These are phyloP conservation scores for Linanthus parryae DNA, from an alignment of 148 eudicot genomes.

Conservation along the genomic window DNA sequence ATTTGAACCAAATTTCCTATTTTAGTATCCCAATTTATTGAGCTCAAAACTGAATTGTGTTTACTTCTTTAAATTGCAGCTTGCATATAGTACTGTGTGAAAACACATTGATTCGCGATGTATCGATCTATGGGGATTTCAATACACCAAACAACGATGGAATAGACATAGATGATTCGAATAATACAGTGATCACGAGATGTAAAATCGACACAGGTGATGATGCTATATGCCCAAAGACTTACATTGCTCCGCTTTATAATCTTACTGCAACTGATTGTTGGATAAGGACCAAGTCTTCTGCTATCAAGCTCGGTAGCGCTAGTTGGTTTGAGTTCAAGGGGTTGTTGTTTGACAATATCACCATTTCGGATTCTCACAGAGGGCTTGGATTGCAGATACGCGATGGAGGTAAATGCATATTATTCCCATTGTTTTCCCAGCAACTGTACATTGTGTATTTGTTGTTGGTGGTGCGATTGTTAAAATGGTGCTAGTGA, in stretches of 20 bases:
- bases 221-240: constrained; percentile 97
- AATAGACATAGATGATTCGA: constrained; percentile 87
- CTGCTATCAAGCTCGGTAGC: constrained; percentile 94
- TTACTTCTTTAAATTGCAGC: no score
- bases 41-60: no score
- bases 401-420: constrained; percentile 90
- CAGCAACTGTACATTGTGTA: no score
- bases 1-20: no score
- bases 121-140: constrained; percentile 79
- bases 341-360: constrained; percentile 72
- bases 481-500: no score
- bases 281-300: constrained; percentile 92
- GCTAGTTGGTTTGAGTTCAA: constrained; percentile 72
- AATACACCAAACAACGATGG: constrained; percentile 92
- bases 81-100: constrained; percentile 79
- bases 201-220: constrained; percentile 90
- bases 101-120: constrained; percentile 56
- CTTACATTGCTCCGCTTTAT: constrained; percentile 57
- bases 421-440: no score
- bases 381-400: constrained; percentile 90
- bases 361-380: constrained; percentile 81
- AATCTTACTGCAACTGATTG: constrained; percentile 84
- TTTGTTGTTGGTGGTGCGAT: no score
- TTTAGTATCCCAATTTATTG: no score
- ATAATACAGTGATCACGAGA: constrained; percentile 85